Conservation (phyloP, 2,329 filamentous ascomycete species). For the Colletotrichum spaethianum region DNA sequence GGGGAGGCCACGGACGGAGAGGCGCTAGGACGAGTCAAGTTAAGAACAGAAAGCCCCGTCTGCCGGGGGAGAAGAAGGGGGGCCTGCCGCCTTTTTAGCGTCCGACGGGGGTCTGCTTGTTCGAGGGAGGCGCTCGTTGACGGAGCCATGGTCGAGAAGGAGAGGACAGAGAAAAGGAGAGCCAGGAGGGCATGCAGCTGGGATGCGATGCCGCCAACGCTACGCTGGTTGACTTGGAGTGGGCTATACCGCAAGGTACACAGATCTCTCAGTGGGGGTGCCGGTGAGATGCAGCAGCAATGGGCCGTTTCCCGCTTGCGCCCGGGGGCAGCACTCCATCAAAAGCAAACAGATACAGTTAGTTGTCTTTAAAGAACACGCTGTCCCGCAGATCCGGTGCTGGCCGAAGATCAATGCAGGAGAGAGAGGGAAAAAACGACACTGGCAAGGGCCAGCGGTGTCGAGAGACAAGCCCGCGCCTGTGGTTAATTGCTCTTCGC, state of each 20-base stretch:
- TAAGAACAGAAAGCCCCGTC: conserved; percentile 27
- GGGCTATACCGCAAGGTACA: conserved; percentile 1
- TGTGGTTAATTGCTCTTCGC: neutral
- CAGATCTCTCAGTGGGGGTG: neutral
- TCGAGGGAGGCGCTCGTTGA: conserved; percentile 19
- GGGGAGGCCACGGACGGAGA: conserved; percentile 29
- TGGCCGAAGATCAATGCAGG: conserved; percentile 22
- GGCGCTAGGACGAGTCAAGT: conserved; percentile 37
- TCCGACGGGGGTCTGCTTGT: conserved; percentile 27
- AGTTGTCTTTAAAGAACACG: neutral
- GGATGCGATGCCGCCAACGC: conserved; percentile 17
- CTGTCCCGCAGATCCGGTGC: conserved; percentile 7
- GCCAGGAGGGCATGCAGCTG: conserved; percentile 1
- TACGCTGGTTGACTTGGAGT: conserved; percentile 1
- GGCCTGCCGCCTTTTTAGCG: conserved; percentile 33
- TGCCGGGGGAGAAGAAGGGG: conserved; percentile 11
- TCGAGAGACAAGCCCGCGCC: conserved; percentile 10
- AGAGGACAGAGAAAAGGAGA: neutral
- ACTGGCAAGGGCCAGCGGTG: neutral
- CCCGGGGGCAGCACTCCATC: neutral
- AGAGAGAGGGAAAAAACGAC: neutral
- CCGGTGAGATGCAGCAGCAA: neutral
- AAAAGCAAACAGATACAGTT: neutral
- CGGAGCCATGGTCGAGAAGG: conserved; percentile 8
- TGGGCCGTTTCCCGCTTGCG: neutral